A percentile compares a stretch with the other conserved stretches of the same genome.
phyloP scores from a whole-genome alignment of 768 basidiomycete genomes.

The Scleroderma citrinum region DNA sequence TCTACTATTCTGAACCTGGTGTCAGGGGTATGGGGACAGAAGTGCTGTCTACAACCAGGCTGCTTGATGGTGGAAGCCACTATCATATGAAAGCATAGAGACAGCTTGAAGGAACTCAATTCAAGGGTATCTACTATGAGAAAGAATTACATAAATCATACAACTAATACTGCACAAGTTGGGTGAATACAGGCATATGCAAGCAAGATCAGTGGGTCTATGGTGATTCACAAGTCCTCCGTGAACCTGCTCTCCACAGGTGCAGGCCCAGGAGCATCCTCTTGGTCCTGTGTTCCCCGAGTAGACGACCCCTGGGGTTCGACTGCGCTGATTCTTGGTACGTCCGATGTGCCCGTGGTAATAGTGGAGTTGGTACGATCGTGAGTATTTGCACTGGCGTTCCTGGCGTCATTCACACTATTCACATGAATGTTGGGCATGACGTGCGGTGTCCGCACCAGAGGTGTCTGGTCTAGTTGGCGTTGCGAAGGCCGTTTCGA shows the following conservation, averaged over 20 bases:
- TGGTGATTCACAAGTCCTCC: conserved; percentile 17
- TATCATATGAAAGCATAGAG: too few species aligned
- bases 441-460: conserved; percentile 38
- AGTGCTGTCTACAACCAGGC: too few species aligned
- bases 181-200: too few species aligned
- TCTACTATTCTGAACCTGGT: too few species aligned
- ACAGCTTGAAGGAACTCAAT: too few species aligned
- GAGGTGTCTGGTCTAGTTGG: conserved; percentile 70
- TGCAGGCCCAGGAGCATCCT: conserved; percentile 23
- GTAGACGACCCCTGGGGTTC: conserved; percentile 8
- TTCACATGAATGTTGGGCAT: conserved; percentile 3
- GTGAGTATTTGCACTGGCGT: not conserved
- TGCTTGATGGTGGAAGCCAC: too few species aligned
- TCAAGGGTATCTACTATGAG: too few species aligned
- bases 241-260: conserved; percentile 28
- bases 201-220: too few species aligned
- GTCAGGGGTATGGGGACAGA: too few species aligned
- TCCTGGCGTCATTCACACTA: conserved; percentile 7
- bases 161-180: too few species aligned
- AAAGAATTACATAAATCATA: too few species aligned
- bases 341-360: conserved; percentile 1
- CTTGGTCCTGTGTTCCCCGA: not conserved
- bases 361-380: not conserved
- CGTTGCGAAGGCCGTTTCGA: conserved; percentile 49
- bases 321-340: conserved; percentile 1